phyloP scores from a whole-genome alignment of 2,329 filamentous ascomycete species.

The Dactylonectria estremocensis region DNA sequence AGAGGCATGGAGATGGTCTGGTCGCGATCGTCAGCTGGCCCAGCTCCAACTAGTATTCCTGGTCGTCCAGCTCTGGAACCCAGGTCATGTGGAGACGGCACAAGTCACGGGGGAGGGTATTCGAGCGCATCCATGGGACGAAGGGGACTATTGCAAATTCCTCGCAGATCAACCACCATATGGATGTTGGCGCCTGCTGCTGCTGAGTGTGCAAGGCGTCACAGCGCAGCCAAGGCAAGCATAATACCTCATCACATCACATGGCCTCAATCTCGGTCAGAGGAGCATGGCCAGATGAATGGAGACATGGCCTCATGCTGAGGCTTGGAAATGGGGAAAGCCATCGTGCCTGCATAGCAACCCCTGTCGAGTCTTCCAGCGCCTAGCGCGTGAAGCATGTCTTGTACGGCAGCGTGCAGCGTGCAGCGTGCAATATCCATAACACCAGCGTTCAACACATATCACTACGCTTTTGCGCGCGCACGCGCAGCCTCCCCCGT shows the following conservation, averaged over 20 bases:
- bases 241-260: constrained; percentile 34
- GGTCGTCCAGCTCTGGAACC: constrained; percentile 8
- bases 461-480: constrained; percentile 16
- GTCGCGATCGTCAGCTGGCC: constrained; percentile 35
- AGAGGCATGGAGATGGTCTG: constrained; percentile 14
- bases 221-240: constrained; percentile 20
- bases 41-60: constrained; percentile 6
- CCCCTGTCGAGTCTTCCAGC: constrained; percentile 32
- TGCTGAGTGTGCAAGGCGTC: constrained; percentile 17
- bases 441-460: too few relatives aligned
- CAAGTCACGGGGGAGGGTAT: constrained; percentile 11
- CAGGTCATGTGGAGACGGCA: constrained; percentile 22
- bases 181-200: constrained; percentile 6
- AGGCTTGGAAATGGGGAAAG: constrained; percentile 36
- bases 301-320: constrained; percentile 38
- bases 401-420: background rate
- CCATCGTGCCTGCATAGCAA: constrained; percentile 36
- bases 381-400: background rate
- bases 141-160: constrained; percentile 1
- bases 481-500: constrained; percentile 5
- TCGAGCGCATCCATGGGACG: background rate
- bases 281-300: constrained; percentile 37
- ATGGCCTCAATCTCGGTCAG: constrained; percentile 37
- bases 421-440: background rate
- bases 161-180: constrained; percentile 13